Evolutionary conservation across 108 stramenopile genomes (phyloP).

Genomic region (Nannochloropsis oceanica): DNA sequence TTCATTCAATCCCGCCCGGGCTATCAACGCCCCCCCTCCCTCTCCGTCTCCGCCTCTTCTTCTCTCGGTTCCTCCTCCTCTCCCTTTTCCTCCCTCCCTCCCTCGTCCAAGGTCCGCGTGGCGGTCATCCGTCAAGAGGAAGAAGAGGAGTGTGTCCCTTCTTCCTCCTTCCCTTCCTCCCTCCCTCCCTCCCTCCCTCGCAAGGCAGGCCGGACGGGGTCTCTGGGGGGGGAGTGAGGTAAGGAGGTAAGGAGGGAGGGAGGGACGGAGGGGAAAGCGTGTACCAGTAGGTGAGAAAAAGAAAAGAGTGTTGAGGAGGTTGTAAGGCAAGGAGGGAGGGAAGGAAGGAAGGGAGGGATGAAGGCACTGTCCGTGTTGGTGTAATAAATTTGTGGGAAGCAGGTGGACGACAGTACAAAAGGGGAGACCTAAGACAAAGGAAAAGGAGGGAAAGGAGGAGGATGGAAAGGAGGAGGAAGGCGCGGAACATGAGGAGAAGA

Average conservation of each 20-base stretch:
- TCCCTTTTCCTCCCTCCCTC: background rate
- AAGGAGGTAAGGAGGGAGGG: background rate
- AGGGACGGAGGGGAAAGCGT: background rate
- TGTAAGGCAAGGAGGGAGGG: background rate
- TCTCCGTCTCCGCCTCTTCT: background rate
- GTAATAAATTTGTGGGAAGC: no score
- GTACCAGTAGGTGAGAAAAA: background rate
- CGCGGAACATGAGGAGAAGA: no score
- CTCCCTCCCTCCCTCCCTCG: background rate
- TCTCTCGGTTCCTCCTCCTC: background rate
- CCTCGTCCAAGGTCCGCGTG: background rate
- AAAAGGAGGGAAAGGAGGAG: background rate
- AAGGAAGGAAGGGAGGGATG: background rate
- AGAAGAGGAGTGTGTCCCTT: background rate
- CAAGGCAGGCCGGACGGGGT: background rate
- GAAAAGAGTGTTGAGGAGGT: background rate
- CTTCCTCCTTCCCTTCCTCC: background rate
- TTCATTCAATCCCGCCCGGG: background rate
- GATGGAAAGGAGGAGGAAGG: background rate
- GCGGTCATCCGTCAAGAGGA: background rate
- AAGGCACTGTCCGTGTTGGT: no score
- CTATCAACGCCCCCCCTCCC: background rate
- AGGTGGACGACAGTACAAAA: no score
- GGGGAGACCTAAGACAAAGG: background rate
- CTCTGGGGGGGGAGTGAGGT: background rate